Percentiles rank a stretch among this genome's conserved stretches.
Evolutionary conservation across 495 filamentous ascomycete genomes (phyloP).

Genomic region (Clohesyomyces aquaticus): DNA sequence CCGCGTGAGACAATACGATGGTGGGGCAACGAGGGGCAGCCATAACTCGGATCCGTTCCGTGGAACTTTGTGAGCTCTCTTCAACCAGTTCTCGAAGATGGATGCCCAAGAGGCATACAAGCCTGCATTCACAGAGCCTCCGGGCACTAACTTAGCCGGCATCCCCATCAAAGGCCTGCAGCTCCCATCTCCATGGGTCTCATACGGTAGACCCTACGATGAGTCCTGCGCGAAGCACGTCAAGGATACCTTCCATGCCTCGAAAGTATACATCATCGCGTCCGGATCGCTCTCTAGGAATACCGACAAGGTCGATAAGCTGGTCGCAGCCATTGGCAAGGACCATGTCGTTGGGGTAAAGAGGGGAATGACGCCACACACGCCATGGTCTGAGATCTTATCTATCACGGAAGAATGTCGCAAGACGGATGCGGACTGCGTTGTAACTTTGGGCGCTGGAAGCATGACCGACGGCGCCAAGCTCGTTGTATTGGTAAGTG

Average conservation of each 20-base stretch:
- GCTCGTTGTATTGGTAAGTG: constrained; percentile 56
- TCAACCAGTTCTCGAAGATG: constrained; percentile 3
- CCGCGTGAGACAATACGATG: neutral
- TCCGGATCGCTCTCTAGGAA: constrained; percentile 61
- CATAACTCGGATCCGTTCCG: neutral
- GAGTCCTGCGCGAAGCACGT: constrained; percentile 49
- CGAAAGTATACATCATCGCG: constrained; percentile 62
- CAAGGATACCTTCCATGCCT: constrained; percentile 55
- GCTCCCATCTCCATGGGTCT: constrained; percentile 41
- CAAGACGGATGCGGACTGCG: constrained; percentile 55
- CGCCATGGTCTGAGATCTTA: constrained; percentile 62
- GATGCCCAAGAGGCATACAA: constrained; percentile 11
- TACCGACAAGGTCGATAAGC: constrained; percentile 54
- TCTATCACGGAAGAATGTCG: constrained; percentile 57
- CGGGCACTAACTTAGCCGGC: constrained; percentile 19
- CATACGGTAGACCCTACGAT: constrained; percentile 46
- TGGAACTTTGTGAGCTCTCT: neutral
- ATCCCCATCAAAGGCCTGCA: constrained; percentile 19
- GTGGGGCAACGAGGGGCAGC: constrained; percentile 4
- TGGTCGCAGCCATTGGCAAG: constrained; percentile 52
- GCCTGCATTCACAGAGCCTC: constrained; percentile 14
- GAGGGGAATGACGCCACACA: constrained; percentile 63
- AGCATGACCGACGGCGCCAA: constrained; percentile 66
- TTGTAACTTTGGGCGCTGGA: constrained; percentile 66
- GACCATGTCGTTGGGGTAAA: constrained; percentile 57